Percentiles rank a stretch among this genome's conserved stretches.
Conservation (phyloP, 1,284 basidiomycete genomes). For the Ustilago xerochloae region DNA sequence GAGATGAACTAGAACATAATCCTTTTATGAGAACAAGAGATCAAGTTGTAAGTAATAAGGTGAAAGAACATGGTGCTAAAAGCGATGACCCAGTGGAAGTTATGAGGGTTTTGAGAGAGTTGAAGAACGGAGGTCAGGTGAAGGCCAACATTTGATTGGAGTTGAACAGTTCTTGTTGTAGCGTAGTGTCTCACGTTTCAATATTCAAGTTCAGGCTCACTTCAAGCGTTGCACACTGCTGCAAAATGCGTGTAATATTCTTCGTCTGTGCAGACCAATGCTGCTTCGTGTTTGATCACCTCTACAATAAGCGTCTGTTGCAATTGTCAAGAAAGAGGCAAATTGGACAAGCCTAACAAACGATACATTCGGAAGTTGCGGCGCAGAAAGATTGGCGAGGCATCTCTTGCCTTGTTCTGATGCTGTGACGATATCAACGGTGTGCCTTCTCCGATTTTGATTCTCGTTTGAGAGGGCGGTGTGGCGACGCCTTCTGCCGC, state of each 20-base stretch:
- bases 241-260: no score
- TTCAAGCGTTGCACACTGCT: no score
- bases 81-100: conserved; percentile 73
- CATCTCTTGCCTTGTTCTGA: neutral
- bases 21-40: conserved; percentile 67
- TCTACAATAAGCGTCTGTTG: no score
- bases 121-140: conserved; percentile 76
- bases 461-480: no score
- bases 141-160: conserved; percentile 47
- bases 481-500: neutral
- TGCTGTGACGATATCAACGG: neutral
- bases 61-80: conserved; percentile 29
- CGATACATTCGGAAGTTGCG: conserved; percentile 36
- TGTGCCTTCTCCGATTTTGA: no score
- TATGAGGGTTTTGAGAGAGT: conserved; percentile 80
- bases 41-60: conserved; percentile 66
- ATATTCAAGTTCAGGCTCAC: neutral
- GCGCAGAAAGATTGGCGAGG: conserved; percentile 27
- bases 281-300: no score
- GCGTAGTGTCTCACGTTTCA: neutral
- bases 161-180: no score
- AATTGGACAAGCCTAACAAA: conserved; percentile 7
- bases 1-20: conserved; percentile 76
- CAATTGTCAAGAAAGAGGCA: conserved; percentile 3
- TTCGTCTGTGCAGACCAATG: neutral